phyloP scores from a whole-genome alignment of 208 protist species.

The Herpetomonas samuelpessoai region DNA sequence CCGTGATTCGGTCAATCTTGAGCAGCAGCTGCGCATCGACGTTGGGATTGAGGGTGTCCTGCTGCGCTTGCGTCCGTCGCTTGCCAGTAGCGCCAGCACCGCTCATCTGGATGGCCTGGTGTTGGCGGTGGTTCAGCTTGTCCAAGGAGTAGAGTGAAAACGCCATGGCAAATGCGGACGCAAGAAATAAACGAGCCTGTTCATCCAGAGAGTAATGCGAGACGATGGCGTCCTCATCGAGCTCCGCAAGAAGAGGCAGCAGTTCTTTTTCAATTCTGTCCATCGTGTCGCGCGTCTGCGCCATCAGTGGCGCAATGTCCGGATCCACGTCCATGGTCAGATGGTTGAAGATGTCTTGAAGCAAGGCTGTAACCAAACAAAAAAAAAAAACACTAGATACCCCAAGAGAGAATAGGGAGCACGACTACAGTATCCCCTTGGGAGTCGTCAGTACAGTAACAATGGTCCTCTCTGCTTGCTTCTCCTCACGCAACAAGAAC shows the following conservation, averaged over 20 bases:
- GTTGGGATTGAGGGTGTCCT: not conserved
- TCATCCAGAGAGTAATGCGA: slow-evolving; percentile 68
- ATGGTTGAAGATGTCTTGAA: too few relatives aligned
- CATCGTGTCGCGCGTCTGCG: slow-evolving; percentile 37
- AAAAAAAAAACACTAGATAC: too few relatives aligned
- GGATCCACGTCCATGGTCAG: slow-evolving; percentile 59
- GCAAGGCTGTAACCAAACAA: too few relatives aligned
- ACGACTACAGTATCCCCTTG: too few relatives aligned
- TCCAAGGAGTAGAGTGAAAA: slow-evolving; percentile 70
- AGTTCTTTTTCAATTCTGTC: slow-evolving; percentile 28
- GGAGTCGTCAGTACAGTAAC: too few relatives aligned
- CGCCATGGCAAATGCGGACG: slow-evolving; percentile 63
- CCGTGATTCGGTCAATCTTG: slow-evolving; percentile 84
- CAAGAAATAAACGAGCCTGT: slow-evolving; percentile 78
- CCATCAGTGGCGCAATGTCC: slow-evolving; percentile 48
- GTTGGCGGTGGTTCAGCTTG: slow-evolving; percentile 41
- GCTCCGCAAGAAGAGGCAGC: slow-evolving; percentile 38
- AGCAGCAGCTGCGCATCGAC: slow-evolving; percentile 68
- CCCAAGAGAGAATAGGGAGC: too few relatives aligned
- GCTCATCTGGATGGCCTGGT: not conserved
- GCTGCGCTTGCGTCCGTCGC: not conserved
- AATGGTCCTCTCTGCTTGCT: too few relatives aligned
- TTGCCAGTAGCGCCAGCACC: not conserved
- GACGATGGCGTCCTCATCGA: slow-evolving; percentile 71
- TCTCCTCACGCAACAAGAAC: too few relatives aligned